phyloP scores from a whole-genome alignment of 75 land plant species.

The Azolla pinnata region DNA sequence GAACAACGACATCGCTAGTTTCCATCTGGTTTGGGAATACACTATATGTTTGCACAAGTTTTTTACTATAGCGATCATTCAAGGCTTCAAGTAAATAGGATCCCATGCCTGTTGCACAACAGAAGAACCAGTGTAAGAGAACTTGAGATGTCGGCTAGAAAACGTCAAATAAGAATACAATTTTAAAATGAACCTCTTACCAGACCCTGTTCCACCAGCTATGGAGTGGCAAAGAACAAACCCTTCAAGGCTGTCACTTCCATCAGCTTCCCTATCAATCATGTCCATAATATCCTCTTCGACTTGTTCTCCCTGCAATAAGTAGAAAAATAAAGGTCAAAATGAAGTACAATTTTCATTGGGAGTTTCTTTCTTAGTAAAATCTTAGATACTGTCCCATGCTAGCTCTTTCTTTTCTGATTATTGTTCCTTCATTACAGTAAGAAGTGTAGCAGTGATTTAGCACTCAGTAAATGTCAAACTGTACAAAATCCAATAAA shows the following conservation, averaged over 20 bases:
- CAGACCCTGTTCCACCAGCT: conserved; percentile 99
- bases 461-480: too few species aligned
- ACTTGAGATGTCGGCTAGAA: background rate
- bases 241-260: conserved; percentile 99
- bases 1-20: conserved; percentile 99
- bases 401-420: too few species aligned
- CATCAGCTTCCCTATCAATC: conserved; percentile 99
- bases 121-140: background rate
- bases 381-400: too few species aligned
- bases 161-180: background rate
- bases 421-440: too few species aligned
- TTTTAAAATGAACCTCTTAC: conserved; percentile 17
- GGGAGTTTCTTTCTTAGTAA: background rate
- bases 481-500: too few species aligned
- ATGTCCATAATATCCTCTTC: conserved; percentile 99
- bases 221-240: conserved; percentile 98
- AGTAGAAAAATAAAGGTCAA: background rate
- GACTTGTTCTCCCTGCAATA: conserved; percentile 76
- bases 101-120: conserved; percentile 76
- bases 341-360: background rate
- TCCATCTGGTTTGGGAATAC: conserved; percentile 99
- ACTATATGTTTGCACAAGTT: conserved; percentile 97
- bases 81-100: conserved; percentile 93
- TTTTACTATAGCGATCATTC: conserved; percentile 97
- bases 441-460: too few species aligned